Base-by-base conservation (phyloP, 345 rosid species). In the Leavenworthia alabamica region DNA sequence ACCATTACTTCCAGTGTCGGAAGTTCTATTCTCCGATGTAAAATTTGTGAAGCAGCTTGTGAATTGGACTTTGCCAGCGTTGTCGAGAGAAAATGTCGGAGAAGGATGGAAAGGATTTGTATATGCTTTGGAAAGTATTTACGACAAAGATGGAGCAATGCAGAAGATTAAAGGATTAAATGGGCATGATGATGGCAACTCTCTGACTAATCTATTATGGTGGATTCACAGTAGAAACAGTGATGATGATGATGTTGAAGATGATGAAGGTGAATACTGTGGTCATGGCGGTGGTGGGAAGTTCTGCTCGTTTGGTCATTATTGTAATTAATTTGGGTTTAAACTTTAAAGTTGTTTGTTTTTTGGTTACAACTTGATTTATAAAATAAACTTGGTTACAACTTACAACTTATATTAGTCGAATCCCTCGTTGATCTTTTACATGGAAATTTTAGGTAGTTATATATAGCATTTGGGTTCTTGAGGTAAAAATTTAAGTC, bases 21-120 rank as follows among this genome's bases (percentile, higher is more conserved):
- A 89, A 75, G 74, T 80, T 65, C 67, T 92, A 44, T 89, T 86
- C 78, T 83, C 96, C 0, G 89, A 86, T 24, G 73, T 77, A 14
- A 68, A 67, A 14, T 89, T 80, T 43, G 76, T 37, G 33, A 76
- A 73, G 52, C 74, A 86, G 80, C 94, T 92, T 5, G 96, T 92
- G 79, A 72, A 78, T 1, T 92, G 96, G 98, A 75, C 93, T 2
- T 26, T 76, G 13, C 98, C 94, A 0, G 89, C 89, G 41, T 68
- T 92, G 56, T 65, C 6, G 9, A 83, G 95, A 68, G 89, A 77
- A 4, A 78, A 82, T 11, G 96, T 83, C 13, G 98, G 83, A 36
- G 96, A 84, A 71, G 94, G 96, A 12, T 92, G 97, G 97, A 92
- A 89, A 78, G 97, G 98, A 15, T 86, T 89, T 61, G 85, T 77